phyloP scores from a whole-genome alignment of 805 yeast genomes.

The Grigorovia transvaalensis region DNA sequence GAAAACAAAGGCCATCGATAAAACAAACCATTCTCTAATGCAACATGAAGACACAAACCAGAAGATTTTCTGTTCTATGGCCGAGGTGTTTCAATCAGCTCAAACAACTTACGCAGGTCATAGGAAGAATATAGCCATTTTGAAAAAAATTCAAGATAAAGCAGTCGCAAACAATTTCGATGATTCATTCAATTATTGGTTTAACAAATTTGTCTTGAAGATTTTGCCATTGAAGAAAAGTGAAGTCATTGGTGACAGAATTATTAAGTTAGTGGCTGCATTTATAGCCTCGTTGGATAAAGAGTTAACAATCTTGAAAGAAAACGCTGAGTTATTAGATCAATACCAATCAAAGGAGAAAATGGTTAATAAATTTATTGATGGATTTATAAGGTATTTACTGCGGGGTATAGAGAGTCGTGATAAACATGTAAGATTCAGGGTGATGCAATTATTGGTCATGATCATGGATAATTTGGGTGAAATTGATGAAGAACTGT shows the following conservation, averaged over 20 bases:
- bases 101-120: constrained; percentile 69
- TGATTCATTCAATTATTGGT: constrained; percentile 48
- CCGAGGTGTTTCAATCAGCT: constrained; percentile 69
- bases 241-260: constrained; percentile 63
- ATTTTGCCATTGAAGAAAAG: constrained; percentile 58
- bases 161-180: constrained; percentile 43
- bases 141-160: constrained; percentile 48
- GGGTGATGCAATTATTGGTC: constrained; percentile 69
- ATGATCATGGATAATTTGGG: constrained; percentile 60
- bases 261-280: constrained; percentile 55
- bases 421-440: constrained; percentile 65
- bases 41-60: constrained; percentile 16
- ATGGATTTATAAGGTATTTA: constrained; percentile 52
- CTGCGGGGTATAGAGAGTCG: constrained; percentile 71
- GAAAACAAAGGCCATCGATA: neutral
- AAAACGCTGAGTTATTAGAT: constrained; percentile 17
- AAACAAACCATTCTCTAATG: neutral
- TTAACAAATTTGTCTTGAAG: constrained; percentile 53
- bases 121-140: constrained; percentile 54
- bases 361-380: constrained; percentile 44
- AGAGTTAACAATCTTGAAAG: constrained; percentile 13
- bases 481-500: constrained; percentile 65
- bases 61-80: constrained; percentile 39
- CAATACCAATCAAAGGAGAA: constrained; percentile 30
- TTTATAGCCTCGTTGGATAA: constrained; percentile 42